These are phyloP conservation scores for Pichia cactophila DNA, from an alignment of 1,139 yeast genomes.

Conservation along the genomic window DNA sequence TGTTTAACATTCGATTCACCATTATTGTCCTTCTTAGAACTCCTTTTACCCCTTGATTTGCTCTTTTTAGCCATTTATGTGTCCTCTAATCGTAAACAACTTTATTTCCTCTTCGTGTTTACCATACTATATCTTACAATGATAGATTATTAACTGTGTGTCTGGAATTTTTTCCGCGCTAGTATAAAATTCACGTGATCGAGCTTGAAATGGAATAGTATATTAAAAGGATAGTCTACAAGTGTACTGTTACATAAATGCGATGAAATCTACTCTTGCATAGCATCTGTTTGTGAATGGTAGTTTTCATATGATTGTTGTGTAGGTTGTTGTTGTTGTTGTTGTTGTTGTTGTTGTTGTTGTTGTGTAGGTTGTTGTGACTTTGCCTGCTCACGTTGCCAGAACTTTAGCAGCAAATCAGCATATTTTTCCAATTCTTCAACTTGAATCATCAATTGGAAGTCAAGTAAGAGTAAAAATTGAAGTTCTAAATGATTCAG, in stretches of 20 bases:
- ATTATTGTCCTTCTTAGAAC: background rate
- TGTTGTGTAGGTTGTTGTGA: background rate
- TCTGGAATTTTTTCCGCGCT: background rate
- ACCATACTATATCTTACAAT: too few relatives aligned
- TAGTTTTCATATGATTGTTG: background rate
- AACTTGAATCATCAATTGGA: slow-evolving; percentile 76
- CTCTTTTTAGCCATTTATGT: background rate
- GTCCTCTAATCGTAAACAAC: too few relatives aligned
- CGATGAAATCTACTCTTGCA: background rate
- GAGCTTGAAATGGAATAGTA: background rate
- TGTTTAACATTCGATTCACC: background rate
- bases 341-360: background rate
- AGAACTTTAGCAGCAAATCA: slow-evolving; percentile 73
- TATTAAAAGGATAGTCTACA: background rate
- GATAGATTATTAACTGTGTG: too few relatives aligned
- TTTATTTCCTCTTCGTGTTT: too few relatives aligned
- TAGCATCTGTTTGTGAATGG: background rate
- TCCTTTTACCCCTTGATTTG: background rate
- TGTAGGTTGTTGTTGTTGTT: background rate
- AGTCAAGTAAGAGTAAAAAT: slow-evolving; percentile 76
- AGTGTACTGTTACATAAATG: background rate
- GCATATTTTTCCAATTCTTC: slow-evolving; percentile 92
- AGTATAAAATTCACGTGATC: background rate
- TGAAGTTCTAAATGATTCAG: slow-evolving; percentile 88
- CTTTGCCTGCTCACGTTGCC: slow-evolving; percentile 55